Evolutionary conservation across 1,139 yeast genomes (phyloP).

Genomic region (Sugiyamaella pinicola): DNA sequence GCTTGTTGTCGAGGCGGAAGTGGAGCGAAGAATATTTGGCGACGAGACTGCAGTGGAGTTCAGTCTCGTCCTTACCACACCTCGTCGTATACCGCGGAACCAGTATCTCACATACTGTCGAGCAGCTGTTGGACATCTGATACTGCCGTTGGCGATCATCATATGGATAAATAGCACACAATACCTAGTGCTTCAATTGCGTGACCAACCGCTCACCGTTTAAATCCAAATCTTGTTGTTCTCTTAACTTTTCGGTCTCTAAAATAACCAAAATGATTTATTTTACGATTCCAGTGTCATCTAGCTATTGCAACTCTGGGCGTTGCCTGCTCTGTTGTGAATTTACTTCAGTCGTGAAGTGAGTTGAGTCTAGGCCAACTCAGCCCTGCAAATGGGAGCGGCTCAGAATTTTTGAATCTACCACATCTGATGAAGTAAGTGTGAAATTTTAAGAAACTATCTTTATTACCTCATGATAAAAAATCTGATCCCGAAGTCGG

Average conservation of each 20-base stretch:
- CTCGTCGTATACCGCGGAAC: no score
- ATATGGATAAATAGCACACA: no score
- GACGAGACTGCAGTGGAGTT: background rate
- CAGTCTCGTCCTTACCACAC: no score
- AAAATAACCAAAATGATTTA: no score
- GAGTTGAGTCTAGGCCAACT: no score
- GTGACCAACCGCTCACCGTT: background rate
- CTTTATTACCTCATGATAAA: slow-evolving; percentile 10
- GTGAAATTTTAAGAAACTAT: no score
- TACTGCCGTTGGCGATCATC: background rate
- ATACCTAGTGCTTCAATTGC: no score
- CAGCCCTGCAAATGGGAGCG: slow-evolving; percentile 10
- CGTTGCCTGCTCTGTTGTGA: no score
- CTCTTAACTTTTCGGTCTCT: background rate
- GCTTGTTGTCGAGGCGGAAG: background rate
- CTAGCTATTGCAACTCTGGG: background rate
- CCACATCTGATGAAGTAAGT: no score
- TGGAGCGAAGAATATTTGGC: background rate
- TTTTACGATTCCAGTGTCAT: no score
- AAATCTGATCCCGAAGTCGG: slow-evolving; percentile 10
- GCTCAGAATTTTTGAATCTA: slow-evolving; percentile 2
- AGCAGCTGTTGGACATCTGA: background rate
- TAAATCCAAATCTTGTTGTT: background rate
- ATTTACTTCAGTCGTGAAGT: background rate
- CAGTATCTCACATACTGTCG: background rate